Evolutionary conservation across 2,329 filamentous ascomycete species (phyloP).

Genomic region (Chrysoporthe deuterocubensis): DNA sequence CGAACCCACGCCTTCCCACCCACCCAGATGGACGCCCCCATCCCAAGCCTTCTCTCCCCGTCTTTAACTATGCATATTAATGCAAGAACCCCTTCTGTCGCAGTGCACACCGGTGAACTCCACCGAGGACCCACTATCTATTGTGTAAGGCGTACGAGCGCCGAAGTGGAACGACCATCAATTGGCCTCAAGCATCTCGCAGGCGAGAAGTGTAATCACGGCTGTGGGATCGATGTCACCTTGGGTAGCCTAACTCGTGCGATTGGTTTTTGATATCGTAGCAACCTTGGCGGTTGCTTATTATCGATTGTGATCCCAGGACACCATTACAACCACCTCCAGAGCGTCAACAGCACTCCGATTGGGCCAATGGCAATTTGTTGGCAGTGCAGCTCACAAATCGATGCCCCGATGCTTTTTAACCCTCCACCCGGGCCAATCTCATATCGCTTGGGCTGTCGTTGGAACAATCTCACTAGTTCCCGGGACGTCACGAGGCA

Average conservation of each 20-base stretch:
- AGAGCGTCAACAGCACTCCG: neutral
- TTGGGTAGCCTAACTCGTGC: neutral
- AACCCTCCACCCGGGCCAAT: neutral
- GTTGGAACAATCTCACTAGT: neutral
- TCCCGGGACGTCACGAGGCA: neutral
- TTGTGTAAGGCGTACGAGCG: neutral
- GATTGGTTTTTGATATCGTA: neutral
- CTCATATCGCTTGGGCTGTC: conserved; percentile 1
- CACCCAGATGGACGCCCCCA: neutral
- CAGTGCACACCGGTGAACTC: neutral
- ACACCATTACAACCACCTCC: neutral
- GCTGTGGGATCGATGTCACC: neutral
- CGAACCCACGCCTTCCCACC: neutral
- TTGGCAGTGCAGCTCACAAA: neutral
- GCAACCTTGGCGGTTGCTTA: neutral
- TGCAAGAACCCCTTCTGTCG: neutral
- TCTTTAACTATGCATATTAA: neutral
- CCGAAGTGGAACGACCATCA: neutral
- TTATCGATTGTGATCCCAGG: neutral
- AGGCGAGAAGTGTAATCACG: neutral
- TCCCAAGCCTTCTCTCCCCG: neutral
- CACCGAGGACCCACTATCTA: neutral
- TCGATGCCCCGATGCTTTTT: neutral
- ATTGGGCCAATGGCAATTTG: neutral
- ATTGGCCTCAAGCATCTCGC: neutral